A percentile compares a stretch with the other conserved stretches of the same genome.
Conservation (phyloP, 768 basidiomycete genomes). For the Lactarius psammicola region DNA sequence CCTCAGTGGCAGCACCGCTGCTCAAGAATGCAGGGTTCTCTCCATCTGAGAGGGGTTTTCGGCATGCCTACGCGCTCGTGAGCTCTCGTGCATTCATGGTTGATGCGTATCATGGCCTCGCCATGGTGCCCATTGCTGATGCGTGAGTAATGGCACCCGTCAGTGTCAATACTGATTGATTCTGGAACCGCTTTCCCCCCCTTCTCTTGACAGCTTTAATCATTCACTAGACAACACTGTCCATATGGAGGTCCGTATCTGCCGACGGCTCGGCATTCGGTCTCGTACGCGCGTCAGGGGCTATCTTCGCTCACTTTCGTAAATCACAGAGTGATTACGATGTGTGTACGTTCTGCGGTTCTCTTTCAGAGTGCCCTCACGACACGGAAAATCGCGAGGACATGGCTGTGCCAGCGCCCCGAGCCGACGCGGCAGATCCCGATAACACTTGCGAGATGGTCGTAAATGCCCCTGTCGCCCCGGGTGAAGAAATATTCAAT, state of each 20-base stretch:
- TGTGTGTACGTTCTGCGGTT: constrained; percentile 73
- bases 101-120: constrained; percentile 75
- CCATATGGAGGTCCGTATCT: constrained; percentile 61
- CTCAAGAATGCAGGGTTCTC: constrained; percentile 22
- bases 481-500: constrained; percentile 65
- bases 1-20: constrained; percentile 29
- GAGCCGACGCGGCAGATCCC: constrained; percentile 18
- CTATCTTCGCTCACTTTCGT: constrained; percentile 7
- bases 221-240: constrained; percentile 66
- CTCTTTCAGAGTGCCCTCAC: constrained; percentile 64
- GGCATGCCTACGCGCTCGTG: constrained; percentile 62
- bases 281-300: neutral
- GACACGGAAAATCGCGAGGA: constrained; percentile 40
- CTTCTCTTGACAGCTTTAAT: constrained; percentile 57
- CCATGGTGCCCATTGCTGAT: constrained; percentile 86
- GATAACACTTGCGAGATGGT: constrained; percentile 61
- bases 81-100: constrained; percentile 82
- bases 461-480: constrained; percentile 48
- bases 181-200: constrained; percentile 16
- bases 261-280: constrained; percentile 6
- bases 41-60: constrained; percentile 44
- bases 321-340: constrained; percentile 60
- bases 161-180: neutral
- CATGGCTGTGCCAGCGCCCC: neutral
- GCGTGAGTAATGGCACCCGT: constrained; percentile 47